phyloP scores from a whole-genome alignment of 1,139 yeast species.

The Candida mesenterica region DNA sequence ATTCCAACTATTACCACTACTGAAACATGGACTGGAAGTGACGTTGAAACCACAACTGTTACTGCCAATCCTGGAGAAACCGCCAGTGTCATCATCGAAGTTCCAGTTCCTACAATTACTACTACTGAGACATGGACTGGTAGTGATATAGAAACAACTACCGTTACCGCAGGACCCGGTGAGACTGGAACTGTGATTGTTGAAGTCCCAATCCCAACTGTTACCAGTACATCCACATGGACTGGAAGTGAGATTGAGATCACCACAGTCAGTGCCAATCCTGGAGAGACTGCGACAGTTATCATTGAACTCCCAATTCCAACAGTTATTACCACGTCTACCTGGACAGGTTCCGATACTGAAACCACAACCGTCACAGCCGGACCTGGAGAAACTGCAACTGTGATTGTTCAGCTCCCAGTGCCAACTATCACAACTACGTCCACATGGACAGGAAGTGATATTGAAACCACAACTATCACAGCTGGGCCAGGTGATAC shows the following conservation, averaged over 20 bases:
- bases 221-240: conserved; percentile 15
- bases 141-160: conserved; percentile 7
- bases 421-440: conserved; percentile 12
- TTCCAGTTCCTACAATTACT: conserved; percentile 7
- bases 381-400: conserved; percentile 15
- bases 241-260: conserved; percentile 9
- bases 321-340: conserved; percentile 4
- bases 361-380: conserved; percentile 7
- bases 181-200: conserved; percentile 5
- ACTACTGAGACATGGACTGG: conserved; percentile 9
- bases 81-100: conserved; percentile 11
- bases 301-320: conserved; percentile 11
- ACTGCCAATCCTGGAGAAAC: conserved; percentile 7
- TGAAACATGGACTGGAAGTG: conserved; percentile 12
- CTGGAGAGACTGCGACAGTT: conserved; percentile 2
- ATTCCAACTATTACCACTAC: conserved; percentile 12
- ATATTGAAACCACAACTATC: conserved; percentile 4
- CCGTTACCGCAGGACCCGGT: conserved; percentile 7
- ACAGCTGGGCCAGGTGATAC: conserved; percentile 12
- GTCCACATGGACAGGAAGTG: conserved; percentile 7
- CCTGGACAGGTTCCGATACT: conserved; percentile 7
- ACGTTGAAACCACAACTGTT: conserved; percentile 9
- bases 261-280: conserved; percentile 2
- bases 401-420: conserved; percentile 18
- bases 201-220: conserved; percentile 5